These are phyloP conservation scores for Peniophora sp. DNA, from an alignment of 1,284 basidiomycete genomes.

Conservation along the genomic window DNA sequence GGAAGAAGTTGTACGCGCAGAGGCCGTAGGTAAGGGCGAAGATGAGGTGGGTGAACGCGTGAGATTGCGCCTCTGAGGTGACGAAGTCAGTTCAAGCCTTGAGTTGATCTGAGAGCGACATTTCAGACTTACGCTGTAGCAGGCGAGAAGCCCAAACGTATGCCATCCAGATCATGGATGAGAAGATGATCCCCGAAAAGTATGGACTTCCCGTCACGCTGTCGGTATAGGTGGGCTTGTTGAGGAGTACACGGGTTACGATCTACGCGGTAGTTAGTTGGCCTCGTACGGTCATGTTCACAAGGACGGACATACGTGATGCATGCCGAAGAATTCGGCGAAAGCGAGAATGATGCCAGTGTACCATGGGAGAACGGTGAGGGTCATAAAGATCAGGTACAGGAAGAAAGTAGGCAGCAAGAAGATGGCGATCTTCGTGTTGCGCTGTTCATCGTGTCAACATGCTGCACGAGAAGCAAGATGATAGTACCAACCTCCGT, in stretches of 20 bases:
- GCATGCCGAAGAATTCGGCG: conserved; percentile 87
- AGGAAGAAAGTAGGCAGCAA: conserved; percentile 73
- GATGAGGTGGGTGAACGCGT: conserved; percentile 66
- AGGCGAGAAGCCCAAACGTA: conserved; percentile 78
- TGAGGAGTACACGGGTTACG: conserved; percentile 76
- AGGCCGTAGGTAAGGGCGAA: conserved; percentile 69
- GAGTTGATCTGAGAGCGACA: not conserved
- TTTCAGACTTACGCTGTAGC: conserved; percentile 46
- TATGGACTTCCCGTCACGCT: conserved; percentile 79
- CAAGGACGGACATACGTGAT: conserved; percentile 62
- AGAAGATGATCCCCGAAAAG: conserved; percentile 86
- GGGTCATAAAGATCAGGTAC: conserved; percentile 76
- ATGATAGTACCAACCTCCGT: conserved; percentile 46
- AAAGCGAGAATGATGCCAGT: conserved; percentile 76
- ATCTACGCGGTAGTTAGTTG: conserved; percentile 38
- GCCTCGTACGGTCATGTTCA: conserved; percentile 8
- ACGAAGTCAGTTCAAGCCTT: not conserved
- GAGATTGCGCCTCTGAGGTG: conserved; percentile 58
- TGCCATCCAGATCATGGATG: conserved; percentile 81
- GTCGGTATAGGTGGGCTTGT: conserved; percentile 70
- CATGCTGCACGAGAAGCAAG: no score
- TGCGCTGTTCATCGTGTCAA: conserved; percentile 48
- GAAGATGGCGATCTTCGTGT: conserved; percentile 80
- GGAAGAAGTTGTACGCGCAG: conserved; percentile 88
- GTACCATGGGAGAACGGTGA: conserved; percentile 85